Percentiles rank a stretch among this genome's conserved stretches.
Evolutionary conservation across 148 eudicot genomes (phyloP).

Genomic region (Rhododendron griersonianum): DNA sequence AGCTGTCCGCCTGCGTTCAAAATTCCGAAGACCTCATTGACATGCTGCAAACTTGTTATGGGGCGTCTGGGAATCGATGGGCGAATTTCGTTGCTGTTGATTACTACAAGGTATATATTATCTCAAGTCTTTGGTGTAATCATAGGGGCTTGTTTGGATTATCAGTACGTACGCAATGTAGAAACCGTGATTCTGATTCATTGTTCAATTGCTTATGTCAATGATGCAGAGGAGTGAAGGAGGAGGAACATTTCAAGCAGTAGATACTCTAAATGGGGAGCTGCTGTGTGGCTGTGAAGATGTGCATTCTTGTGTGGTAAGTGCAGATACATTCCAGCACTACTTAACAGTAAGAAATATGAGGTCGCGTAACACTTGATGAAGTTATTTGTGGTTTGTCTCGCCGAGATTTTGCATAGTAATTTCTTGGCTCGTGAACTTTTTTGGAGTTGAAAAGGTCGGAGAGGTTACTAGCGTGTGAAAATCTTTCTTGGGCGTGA

Average conservation of each 20-base stretch:
- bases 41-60: slow-evolving; percentile 56
- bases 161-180: not conserved
- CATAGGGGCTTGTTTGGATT: not conserved
- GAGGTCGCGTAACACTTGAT: not conserved
- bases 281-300: slow-evolving; percentile 58
- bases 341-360: not conserved
- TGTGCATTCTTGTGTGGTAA: slow-evolving; percentile 54
- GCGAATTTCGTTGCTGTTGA: slow-evolving; percentile 79
- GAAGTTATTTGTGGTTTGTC: not conserved
- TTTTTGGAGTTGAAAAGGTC: not conserved
- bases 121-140: not conserved
- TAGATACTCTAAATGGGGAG: slow-evolving; percentile 65
- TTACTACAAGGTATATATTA: slow-evolving; percentile 48
- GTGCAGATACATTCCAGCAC: not conserved
- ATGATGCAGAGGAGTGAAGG: slow-evolving; percentile 66
- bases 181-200: not conserved
- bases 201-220: not conserved
- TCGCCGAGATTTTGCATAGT: not conserved
- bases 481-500: not conserved
- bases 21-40: slow-evolving; percentile 40
- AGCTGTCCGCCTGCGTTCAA: slow-evolving; percentile 45
- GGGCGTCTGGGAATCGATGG: slow-evolving; percentile 61
- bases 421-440: not conserved
- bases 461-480: not conserved
- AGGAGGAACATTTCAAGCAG: slow-evolving; percentile 68